Percentiles rank a stretch among this genome's conserved stretches.
Evolutionary conservation across 2,329 filamentous ascomycete genomes (phyloP).

Genomic region (Apiospora saccharicola): DNA sequence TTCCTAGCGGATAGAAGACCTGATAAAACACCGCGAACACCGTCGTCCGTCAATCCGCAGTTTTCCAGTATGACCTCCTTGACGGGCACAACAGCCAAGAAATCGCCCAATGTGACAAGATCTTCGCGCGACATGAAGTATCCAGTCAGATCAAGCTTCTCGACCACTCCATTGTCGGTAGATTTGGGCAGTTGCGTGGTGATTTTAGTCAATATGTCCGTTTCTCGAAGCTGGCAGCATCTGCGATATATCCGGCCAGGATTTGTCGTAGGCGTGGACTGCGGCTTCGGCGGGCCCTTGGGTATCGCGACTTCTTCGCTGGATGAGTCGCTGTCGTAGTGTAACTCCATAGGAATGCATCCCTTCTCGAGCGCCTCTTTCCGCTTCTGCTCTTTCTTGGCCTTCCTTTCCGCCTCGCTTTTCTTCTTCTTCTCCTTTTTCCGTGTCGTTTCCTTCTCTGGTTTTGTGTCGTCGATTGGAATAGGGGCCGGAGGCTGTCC

Average conservation of each 20-base stretch:
- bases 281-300: conserved; percentile 54
- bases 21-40: conserved; percentile 83
- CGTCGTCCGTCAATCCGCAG: conserved; percentile 86
- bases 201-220: conserved; percentile 88
- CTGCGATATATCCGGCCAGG: conserved; percentile 91
- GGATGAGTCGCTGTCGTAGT: conserved; percentile 71
- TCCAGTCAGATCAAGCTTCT: conserved; percentile 82
- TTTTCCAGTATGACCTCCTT: conserved; percentile 87
- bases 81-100: conserved; percentile 90
- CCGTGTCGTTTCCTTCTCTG: conserved; percentile 59
- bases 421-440: conserved; percentile 98
- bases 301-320: conserved; percentile 42
- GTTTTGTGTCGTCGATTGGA: conserved; percentile 41
- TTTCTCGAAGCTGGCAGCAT: conserved; percentile 93
- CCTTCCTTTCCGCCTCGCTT: conserved; percentile 90
- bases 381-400: conserved; percentile 88
- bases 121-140: conserved; percentile 86
- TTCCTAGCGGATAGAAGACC: conserved; percentile 83
- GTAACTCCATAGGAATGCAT: conserved; percentile 82
- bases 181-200: conserved; percentile 84
- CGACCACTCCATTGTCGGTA: conserved; percentile 79
- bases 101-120: conserved; percentile 88
- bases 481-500: conserved; percentile 30
- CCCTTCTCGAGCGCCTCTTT: conserved; percentile 88
- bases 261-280: conserved; percentile 83